Evolutionary conservation across 116 monocot genomes (phyloP), one percentile per base, ranked within the genome.

Genomic region (Thalassia testudinum): DNA sequence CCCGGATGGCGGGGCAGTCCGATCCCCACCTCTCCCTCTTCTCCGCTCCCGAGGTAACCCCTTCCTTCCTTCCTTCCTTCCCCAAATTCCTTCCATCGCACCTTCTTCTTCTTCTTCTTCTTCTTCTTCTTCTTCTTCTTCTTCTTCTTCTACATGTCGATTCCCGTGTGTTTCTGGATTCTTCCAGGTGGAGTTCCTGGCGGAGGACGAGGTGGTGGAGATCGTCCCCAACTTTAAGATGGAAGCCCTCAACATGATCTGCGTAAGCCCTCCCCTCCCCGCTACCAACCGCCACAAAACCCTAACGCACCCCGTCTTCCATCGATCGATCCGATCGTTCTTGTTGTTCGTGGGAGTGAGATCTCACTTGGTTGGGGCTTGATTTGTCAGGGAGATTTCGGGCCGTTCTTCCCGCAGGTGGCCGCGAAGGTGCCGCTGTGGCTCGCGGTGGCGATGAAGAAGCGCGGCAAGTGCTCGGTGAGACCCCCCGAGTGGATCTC

Each of bases 361-460:
- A 34, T 5, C 10, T 34, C 30, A 34, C 30, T 3, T 5, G 6
- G 3, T 34, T 34, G 30, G 30, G 30, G 30, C 3, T 5, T 10
- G n/a, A n/a, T 34, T 5, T 15, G 21, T 40, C 63, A 89, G 80
- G 83, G 83, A 1, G 83, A 89, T 57, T 80, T 80, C 29, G 89
- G 89, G 19, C 89, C 89, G 6, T 89, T 89, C 58, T 64, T 72
- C 22, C 89, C 89, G 0, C 80, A 74, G 62, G 79, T 83, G 17
- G 57, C 89, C 19, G 42, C 70, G 25, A 67, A 77, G 42, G 88
- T 88, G 37, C 88, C 88, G 12, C 56, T 88, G 12, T 88, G 88
- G 88, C 83, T 88, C 19, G 88, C 88, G 0, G 69, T 83, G n/a
- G 83, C 83, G 26, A 60, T 89, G 42, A 89, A 78, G 70, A 83